Base-by-base conservation (phyloP, 768 basidiomycete genomes). In the Tremella mesenterica region DNA sequence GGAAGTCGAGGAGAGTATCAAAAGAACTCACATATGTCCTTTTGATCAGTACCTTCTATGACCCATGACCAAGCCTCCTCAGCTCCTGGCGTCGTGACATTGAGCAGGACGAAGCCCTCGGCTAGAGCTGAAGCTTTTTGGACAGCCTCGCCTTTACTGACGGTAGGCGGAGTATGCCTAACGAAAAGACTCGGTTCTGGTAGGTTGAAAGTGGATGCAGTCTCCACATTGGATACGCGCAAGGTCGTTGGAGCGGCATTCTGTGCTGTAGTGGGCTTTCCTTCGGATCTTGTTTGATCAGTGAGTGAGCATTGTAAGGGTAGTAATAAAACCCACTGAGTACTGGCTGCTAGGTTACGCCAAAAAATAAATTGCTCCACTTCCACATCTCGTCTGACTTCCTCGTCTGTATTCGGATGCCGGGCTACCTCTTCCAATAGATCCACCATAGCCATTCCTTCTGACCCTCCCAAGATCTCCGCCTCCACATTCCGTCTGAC, bases 61-160 rank as follows among this genome's bases (percentile, higher is more conserved):
- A 79, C 82, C 3, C 85, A 70, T 25, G 74, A 77, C 93, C 95
- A 99, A 0, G 86, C 89, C 23, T 84, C 69, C 64, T 88, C 84
- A 62, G 95, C 85, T 0, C 82, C 80, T 38, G 57, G 39, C 4
- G 51, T 56, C 10, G 48, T 44, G 8, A 91, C 79, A 14, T 78
- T 76, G 18, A 99, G 76, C 5, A 93, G 73, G 2, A 95, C 79
- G 27, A 83, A 81, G 2, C 90, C 91, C 14, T 80, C 76, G 1
- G 87, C 79, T 28, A 95, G 74, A 16, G 81, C 80, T 36, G 88
- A 81, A 10, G 95, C 76, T 59, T 88, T 83, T 8, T 70, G 64
- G n/a, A 81, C 74, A 8, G 85, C 66, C 2, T 59, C 52, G 8
- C 63, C 60, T 56, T 75, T 76, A 27, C 44, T 60, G 3, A 68